These are phyloP conservation scores for Fusarium vanettenii DNA, from an alignment of 2,329 filamentous ascomycete species.

Conservation along the genomic window DNA sequence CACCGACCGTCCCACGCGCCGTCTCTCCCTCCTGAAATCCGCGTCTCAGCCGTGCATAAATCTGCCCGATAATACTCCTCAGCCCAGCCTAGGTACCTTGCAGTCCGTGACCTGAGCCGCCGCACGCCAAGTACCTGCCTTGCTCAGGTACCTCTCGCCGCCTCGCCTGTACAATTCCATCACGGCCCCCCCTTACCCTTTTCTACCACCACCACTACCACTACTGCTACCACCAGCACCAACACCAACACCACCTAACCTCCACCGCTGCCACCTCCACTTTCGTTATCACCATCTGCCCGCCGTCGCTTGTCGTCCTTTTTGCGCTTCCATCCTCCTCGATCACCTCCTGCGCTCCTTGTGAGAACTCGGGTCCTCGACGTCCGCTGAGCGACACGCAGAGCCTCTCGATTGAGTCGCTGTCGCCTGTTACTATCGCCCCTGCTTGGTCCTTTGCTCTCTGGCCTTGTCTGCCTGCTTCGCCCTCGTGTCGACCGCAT, in stretches of 20 bases:
- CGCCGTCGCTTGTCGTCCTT: constrained; percentile 30
- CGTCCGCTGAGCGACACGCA: constrained; percentile 23
- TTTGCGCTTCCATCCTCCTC: constrained; percentile 32
- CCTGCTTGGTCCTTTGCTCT: constrained; percentile 13
- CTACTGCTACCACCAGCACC: constrained; percentile 16
- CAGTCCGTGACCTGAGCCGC: constrained; percentile 25
- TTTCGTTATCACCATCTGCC: constrained; percentile 36
- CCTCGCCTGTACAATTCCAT: constrained; percentile 36
- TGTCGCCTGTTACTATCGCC: constrained; percentile 3
- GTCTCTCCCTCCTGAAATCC: constrained; percentile 45
- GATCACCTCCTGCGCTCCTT: constrained; percentile 29
- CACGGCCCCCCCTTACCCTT: constrained; percentile 33
- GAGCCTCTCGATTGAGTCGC: constrained; percentile 33
- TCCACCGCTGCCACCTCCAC: constrained; percentile 10
- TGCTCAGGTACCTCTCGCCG: constrained; percentile 32
- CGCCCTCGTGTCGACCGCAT: constrained; percentile 23
- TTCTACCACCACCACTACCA: constrained; percentile 31
- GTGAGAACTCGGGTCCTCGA: constrained; percentile 23
- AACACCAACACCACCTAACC: constrained; percentile 23
- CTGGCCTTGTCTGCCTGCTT: constrained; percentile 19
- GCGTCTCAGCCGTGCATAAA: constrained; percentile 47
- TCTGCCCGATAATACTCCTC: constrained; percentile 33
- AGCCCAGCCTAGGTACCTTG: constrained; percentile 35
- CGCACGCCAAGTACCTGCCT: constrained; percentile 27
- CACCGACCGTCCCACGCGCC: constrained; percentile 46